Evolutionary conservation across 768 basidiomycete genomes (phyloP).

Genomic region (Boletus tomentosulus): DNA sequence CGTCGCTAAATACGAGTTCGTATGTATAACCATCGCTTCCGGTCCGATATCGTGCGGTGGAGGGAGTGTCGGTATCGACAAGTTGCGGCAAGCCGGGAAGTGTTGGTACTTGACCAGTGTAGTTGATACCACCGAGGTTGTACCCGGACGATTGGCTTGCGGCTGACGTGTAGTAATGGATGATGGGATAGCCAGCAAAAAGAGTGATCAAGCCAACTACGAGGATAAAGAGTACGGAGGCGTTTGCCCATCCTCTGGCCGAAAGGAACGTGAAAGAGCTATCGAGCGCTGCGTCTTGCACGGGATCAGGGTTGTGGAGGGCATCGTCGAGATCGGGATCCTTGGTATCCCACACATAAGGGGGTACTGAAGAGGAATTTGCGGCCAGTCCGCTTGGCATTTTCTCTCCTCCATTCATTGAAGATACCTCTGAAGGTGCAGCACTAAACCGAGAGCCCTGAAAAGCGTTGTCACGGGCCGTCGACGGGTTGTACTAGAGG

Average conservation of each 20-base stretch:
- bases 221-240: conserved; percentile 67
- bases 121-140: conserved; percentile 84
- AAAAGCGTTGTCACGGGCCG: conserved; percentile 38
- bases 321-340: conserved; percentile 89
- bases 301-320: conserved; percentile 82
- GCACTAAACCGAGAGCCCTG: conserved; percentile 58
- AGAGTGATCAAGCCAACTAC: conserved; percentile 65
- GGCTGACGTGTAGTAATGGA: conserved; percentile 46
- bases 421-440: conserved; percentile 44
- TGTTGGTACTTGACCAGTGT: conserved; percentile 79
- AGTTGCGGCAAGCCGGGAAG: conserved; percentile 63
- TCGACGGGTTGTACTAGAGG: conserved; percentile 53
- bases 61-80: conserved; percentile 77
- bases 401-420: conserved; percentile 36
- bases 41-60: conserved; percentile 47
- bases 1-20: conserved; percentile 84
- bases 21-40: conserved; percentile 77
- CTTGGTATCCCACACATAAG: conserved; percentile 70
- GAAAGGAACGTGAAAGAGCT: conserved; percentile 72
- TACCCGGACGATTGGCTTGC: conserved; percentile 44
- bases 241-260: conserved; percentile 77
- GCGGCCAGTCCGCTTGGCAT: conserved; percentile 27
- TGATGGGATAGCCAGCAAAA: conserved; percentile 88
- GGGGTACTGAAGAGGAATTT: conserved; percentile 61
- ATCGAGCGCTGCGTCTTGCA: conserved; percentile 59